Base-by-base conservation (phyloP, 108 stramenopile species). In the Seminavis robusta region DNA sequence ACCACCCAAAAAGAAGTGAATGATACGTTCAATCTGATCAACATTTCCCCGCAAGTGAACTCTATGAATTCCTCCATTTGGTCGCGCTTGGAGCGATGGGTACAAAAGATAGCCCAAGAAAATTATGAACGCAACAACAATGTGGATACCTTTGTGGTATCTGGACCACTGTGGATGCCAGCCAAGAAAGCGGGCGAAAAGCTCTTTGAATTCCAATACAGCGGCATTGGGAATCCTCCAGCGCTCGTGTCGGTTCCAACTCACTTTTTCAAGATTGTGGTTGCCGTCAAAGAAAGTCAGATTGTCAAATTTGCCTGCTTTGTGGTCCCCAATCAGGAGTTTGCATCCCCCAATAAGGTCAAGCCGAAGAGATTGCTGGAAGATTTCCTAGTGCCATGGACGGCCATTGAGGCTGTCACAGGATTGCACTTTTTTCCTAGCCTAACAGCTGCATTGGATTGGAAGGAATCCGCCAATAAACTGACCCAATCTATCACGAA, bases 221-320 rank as follows among this genome's bases (percentile, higher is more conserved):
- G 53, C 23, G 85, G 59, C 0, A 55, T 93, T 20, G 92, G 92
- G 5, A 42, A 60, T 20, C 83, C 86, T 16, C 92, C 92, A 26
- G 68, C 76, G 1, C 49, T 89, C 10, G 66, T 93, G 17, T 44
- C 71, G 2, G 92, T 93, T 7, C 92, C 92, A 11, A 88, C 92
- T 8, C 92, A 93, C 50, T 89, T 93, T 46, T 93, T 74, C 66
- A 93, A 93, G 61, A 74, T 92, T 7, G 65, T 91, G 5, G 73
- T 69, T 4, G 61, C 77, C 13, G 57, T 67, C 1, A 29, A 63
- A 21, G 36, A 43, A 29, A 59, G n/a, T 10, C 43, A 27, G 5
- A 77, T 78, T 53, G 38, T 31, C 16, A 30, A 67, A 20, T 86
- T 85, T 57, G 88, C 88, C 19, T 87, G 88, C 54, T 94, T 94